Evolutionary conservation across 192 early-diverging fungal species (phyloP).

Genomic region (Allomyces macrogynus): DNA sequence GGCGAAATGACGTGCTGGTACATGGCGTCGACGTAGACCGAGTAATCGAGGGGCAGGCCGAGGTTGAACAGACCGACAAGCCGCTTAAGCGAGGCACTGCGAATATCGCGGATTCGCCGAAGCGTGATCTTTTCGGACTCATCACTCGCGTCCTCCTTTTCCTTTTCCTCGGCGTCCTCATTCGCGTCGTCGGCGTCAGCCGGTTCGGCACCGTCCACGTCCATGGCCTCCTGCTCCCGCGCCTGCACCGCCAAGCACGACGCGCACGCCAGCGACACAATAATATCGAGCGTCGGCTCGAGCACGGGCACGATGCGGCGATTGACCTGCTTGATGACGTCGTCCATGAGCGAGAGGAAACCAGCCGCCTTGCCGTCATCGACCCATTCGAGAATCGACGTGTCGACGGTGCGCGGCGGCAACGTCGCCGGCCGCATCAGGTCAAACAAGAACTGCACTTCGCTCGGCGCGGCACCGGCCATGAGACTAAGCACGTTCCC

Average conservation of each 20-base stretch:
- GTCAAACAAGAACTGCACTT: conserved; percentile 51
- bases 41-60: conserved; percentile 50
- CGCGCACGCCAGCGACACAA: conserved; percentile 34
- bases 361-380: conserved; percentile 46
- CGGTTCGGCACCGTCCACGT: conserved; percentile 9
- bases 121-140: conserved; percentile 5
- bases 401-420: conserved; percentile 18
- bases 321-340: conserved; percentile 66
- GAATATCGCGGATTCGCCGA: conserved; percentile 12
- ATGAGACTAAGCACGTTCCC: conserved; percentile 68
- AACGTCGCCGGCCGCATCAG: conserved; percentile 59
- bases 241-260: conserved; percentile 7
- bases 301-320: conserved; percentile 48
- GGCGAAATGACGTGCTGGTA: conserved; percentile 46
- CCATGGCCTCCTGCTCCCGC: conserved; percentile 11
- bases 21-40: conserved; percentile 51
- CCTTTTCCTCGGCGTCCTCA: conserved; percentile 2
- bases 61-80: conserved; percentile 60
- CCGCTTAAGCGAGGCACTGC: conserved; percentile 51
- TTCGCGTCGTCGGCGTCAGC: conserved; percentile 10
- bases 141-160: conserved; percentile 2
- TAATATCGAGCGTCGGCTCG: conserved; percentile 44
- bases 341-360: conserved; percentile 55
- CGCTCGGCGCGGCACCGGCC: conserved; percentile 34
- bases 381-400: conserved; percentile 9